Evolutionary conservation across 2,329 filamentous ascomycete species (phyloP), one percentile per base, ranked within the genome.

Genomic region (Arthrobotrys entomopaga): DNA sequence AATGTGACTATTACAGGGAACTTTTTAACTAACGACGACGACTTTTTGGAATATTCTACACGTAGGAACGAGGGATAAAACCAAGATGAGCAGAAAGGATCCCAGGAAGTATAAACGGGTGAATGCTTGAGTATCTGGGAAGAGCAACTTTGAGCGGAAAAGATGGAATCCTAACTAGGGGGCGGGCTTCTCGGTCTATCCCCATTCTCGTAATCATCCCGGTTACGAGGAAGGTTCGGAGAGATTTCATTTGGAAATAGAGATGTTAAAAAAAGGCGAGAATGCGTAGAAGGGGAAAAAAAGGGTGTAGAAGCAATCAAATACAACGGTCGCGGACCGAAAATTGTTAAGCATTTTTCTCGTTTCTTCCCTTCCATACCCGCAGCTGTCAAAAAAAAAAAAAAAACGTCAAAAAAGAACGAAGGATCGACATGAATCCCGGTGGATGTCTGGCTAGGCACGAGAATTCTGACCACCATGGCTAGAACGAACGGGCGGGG

Each of bases 81-180:
- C 82, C 34, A 82, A 85, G 78, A 93, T 93, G 91, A 91, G 88
- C 78, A 85, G 88, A 72, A 92, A 92, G 82, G 90, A 92, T 81
- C 88, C 88, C 79, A 85, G 90, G 79, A 92, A 92, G 83, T 88
- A 88, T 80, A 89, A 88, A 80, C 84, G 90, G 59, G 79, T 87
- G 46, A 87, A 86, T 40, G 59, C 42, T 24, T 65, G 60, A 59
- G 50, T 26, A n/a, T 7, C 20, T 38, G 43, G 15, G 29, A 24
- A 22, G n/a, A 19, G 42, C 10, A 57, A 24, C 34, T 34, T 34
- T 1, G 34, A 13, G 46, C 11, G 16, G 10, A 16, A 10, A 13
- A 19, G 3, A 19, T 5, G 42, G 42, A n/a, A 46, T 46, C 42
- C 5, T 46, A 1, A 34, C 16, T 13, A 24, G 29, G n/a, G 29